phyloP scores from a whole-genome alignment of 1,284 basidiomycete species.

The Austroboletus novae-zelandiae region DNA sequence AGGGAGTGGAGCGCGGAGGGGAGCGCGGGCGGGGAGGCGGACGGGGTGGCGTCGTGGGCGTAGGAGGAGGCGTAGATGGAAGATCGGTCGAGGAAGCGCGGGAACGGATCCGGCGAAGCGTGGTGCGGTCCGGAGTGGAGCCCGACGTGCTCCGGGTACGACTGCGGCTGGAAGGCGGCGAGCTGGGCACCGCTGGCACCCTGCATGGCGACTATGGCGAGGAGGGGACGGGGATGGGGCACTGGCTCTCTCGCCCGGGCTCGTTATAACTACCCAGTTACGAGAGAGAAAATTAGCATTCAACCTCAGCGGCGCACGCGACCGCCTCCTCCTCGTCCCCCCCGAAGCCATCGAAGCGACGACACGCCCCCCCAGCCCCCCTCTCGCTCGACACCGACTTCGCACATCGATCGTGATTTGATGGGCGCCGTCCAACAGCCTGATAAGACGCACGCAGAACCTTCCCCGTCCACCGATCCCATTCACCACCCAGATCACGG shows the following conservation, averaged over 20 bases:
- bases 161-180: no score
- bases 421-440: conserved; percentile 12
- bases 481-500: conserved; percentile 15
- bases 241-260: no score
- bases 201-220: no score
- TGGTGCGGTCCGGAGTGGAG: conserved; percentile 3
- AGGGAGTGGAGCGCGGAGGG: conserved; percentile 6
- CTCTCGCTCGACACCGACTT: conserved; percentile 1
- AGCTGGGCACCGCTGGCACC: no score
- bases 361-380: conserved; percentile 11
- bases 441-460: conserved; percentile 3
- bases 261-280: no score
- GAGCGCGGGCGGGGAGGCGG: conserved; percentile 3
- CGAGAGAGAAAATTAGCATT: conserved; percentile 24
- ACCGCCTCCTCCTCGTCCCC: conserved; percentile 4
- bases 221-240: no score
- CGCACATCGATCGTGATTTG: conserved; percentile 26
- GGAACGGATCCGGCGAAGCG: conserved; percentile 21
- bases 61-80: conserved; percentile 16
- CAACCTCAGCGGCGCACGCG: conserved; percentile 21
- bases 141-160: not conserved
- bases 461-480: not conserved
- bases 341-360: conserved; percentile 13
- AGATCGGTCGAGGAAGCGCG: conserved; percentile 29
- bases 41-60: conserved; percentile 6